Base-by-base conservation (phyloP, 106 monocot species). In the Hemerocallis citrina region DNA sequence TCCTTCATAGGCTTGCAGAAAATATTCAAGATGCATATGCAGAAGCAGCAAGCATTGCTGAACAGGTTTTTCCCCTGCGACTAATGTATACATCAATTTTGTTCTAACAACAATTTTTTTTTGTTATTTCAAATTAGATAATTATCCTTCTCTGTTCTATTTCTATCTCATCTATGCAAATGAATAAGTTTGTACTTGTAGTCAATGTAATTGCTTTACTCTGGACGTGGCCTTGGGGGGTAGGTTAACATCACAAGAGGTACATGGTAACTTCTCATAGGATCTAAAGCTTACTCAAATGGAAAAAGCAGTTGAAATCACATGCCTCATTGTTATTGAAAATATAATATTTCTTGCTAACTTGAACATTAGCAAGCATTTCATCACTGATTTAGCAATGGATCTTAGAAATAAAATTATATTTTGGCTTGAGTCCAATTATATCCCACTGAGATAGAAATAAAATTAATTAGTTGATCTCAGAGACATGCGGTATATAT, bases 21-120 rank as follows among this genome's bases (percentile, higher is more conserved):
- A 98, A 85, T 68, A 98, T 98, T 79, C 98, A 98, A 80, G 98
- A 98, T 80, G 98, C 98, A 56, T 98, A 98, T 88, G 92, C 98
- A 75, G 98, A 98, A 73, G 98, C 98, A 37, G 98, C 98, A 54
- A 88, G 98, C 73, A 91, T 98, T 54, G 98, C 98, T 61, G 98
- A 98, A 67, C 98, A 98, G 92, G 98, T 98, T 38, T 32, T 68
- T 50, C 38, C 10, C 24, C 24, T 47, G n/a, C 13, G 20, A 27
- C 23, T 52, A 17, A 3, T 17, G n/a, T 64, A 33, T 29, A 20
- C 17, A 33, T 64, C 12, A 64, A 14, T 16, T 46, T 33, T 62
- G 32, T 64, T 11, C 46, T 46, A 4, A 46, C 15, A 4, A n/a
- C n/a, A 22, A 24, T 25, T 25, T 7, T 49, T 25, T 21, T 49